Evolutionary conservation across 2,329 filamentous ascomycete genomes (phyloP).

Genomic region (Diaporthe longicolla): DNA sequence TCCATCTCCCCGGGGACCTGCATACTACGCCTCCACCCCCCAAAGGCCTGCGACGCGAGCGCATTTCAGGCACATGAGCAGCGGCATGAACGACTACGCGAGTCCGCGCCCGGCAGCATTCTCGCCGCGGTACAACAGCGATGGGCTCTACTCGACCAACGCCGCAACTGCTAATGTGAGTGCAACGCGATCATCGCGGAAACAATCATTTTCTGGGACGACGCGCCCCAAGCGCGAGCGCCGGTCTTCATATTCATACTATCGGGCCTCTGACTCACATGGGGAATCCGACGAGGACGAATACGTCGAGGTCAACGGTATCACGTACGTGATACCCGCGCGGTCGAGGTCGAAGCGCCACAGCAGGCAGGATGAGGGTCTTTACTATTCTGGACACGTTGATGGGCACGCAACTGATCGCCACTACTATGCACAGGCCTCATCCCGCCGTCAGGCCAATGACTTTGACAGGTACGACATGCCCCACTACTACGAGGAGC

Average conservation of each 20-base stretch:
- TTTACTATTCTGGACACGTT: slow-evolving; percentile 60
- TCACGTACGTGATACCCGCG: slow-evolving; percentile 67
- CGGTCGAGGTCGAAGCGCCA: slow-evolving; percentile 63
- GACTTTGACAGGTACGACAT: slow-evolving; percentile 59
- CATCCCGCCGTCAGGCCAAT: slow-evolving; percentile 46
- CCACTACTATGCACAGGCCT: slow-evolving; percentile 67
- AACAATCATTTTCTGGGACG: slow-evolving; percentile 63
- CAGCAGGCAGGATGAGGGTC: slow-evolving; percentile 47
- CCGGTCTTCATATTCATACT: slow-evolving; percentile 70
- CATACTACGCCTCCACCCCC: slow-evolving; percentile 61
- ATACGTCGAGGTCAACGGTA: slow-evolving; percentile 67
- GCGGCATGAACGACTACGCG: slow-evolving; percentile 56
- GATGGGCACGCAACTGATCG: slow-evolving; percentile 72
- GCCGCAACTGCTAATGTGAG: slow-evolving; percentile 75
- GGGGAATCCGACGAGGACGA: slow-evolving; percentile 77
- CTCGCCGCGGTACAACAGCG: slow-evolving; percentile 74
- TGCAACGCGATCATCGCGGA: slow-evolving; percentile 63
- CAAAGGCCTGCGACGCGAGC: slow-evolving; percentile 69
- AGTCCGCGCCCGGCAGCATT: slow-evolving; percentile 65
- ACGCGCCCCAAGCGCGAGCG: slow-evolving; percentile 65
- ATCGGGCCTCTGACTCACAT: slow-evolving; percentile 70
- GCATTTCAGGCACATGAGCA: slow-evolving; percentile 62
- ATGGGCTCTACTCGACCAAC: slow-evolving; percentile 64
- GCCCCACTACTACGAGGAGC: slow-evolving; percentile 58
- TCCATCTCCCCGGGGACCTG: slow-evolving; percentile 66